phyloP scores from a whole-genome alignment of 805 yeast genomes.

The Teunomyces barrocoloradensis region DNA sequence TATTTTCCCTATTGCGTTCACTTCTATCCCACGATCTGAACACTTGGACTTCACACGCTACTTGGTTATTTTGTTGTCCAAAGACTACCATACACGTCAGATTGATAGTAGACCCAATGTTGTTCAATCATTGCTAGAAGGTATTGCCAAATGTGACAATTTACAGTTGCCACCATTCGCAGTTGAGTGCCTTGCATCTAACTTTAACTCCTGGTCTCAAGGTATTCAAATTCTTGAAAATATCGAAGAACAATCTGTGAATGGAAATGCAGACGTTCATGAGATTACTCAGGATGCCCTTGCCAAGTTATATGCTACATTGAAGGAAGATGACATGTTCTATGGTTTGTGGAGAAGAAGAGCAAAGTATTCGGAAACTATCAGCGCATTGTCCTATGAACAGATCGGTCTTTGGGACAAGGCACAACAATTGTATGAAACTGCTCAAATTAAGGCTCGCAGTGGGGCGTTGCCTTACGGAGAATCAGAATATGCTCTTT shows the following conservation, averaged over 20 bases:
- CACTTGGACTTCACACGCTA: constrained; percentile 81
- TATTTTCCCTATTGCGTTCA: constrained; percentile 77
- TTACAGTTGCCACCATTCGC: constrained; percentile 91
- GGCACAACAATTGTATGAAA: constrained; percentile 90
- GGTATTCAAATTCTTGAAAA: constrained; percentile 82
- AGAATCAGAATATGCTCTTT: constrained; percentile 88
- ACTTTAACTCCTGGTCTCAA: constrained; percentile 89
- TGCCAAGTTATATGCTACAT: constrained; percentile 79
- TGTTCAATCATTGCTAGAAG: constrained; percentile 78
- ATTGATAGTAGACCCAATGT: constrained; percentile 84
- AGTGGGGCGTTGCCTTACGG: constrained; percentile 94
- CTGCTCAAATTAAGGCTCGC: constrained; percentile 94
- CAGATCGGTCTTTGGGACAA: constrained; percentile 94
- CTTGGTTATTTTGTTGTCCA: constrained; percentile 73
- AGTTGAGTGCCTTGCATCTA: constrained; percentile 80
- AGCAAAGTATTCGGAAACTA: constrained; percentile 91
- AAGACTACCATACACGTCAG: constrained; percentile 92
- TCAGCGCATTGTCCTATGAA: constrained; percentile 88
- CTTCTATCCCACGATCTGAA: constrained; percentile 73
- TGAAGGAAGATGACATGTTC: constrained; percentile 95
- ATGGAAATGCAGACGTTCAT: constrained; percentile 69
- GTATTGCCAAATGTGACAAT: constrained; percentile 68
- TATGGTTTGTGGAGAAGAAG: constrained; percentile 97
- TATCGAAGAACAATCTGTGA: constrained; percentile 52
- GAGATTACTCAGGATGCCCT: constrained; percentile 90